Conservation (phyloP, 768 basidiomycete genomes). For the Lactarius indigo region DNA sequence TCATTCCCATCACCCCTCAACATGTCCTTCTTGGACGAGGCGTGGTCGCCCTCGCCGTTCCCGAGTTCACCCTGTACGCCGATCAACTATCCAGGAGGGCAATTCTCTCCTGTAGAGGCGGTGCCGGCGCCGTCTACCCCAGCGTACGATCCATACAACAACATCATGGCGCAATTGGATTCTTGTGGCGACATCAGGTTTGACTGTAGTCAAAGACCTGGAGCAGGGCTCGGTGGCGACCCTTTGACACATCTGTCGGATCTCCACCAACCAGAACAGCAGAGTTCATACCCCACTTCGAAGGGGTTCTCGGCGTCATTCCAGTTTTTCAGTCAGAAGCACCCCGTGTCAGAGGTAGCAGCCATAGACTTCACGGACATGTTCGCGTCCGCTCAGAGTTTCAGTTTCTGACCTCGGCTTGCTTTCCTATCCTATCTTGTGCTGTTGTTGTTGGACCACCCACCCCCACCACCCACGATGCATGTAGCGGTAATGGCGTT, state of each 20-base stretch:
- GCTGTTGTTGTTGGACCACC: constrained; percentile 13
- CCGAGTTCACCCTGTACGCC: constrained; percentile 22
- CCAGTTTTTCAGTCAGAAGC: constrained; percentile 17
- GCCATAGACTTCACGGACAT: constrained; percentile 13
- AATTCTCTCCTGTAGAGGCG: constrained; percentile 14
- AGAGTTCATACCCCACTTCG: neutral
- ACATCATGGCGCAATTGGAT: constrained; percentile 11
- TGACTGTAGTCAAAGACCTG: neutral
- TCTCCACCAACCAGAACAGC: neutral
- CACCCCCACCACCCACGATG: neutral
- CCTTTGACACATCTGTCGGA: constrained; percentile 2
- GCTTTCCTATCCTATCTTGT: neutral
- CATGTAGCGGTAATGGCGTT: constrained; percentile 22
- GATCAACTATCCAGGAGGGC: constrained; percentile 12
- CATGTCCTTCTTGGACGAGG: constrained; percentile 18
- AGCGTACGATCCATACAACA: constrained; percentile 10
- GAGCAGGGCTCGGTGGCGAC: neutral
- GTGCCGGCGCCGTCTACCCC: constrained; percentile 11
- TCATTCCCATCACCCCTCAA: constrained; percentile 14
- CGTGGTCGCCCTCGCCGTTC: constrained; percentile 18
- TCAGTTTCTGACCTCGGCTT: constrained; percentile 14
- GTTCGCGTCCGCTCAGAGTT: constrained; percentile 12
- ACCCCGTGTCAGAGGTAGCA: constrained; percentile 3
- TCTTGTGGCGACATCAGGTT: constrained; percentile 5
- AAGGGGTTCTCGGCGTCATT: neutral